These are phyloP conservation scores for Alternaria angustiovoidea DNA, from an alignment of 2,329 filamentous ascomycete genomes.

Conservation along the genomic window DNA sequence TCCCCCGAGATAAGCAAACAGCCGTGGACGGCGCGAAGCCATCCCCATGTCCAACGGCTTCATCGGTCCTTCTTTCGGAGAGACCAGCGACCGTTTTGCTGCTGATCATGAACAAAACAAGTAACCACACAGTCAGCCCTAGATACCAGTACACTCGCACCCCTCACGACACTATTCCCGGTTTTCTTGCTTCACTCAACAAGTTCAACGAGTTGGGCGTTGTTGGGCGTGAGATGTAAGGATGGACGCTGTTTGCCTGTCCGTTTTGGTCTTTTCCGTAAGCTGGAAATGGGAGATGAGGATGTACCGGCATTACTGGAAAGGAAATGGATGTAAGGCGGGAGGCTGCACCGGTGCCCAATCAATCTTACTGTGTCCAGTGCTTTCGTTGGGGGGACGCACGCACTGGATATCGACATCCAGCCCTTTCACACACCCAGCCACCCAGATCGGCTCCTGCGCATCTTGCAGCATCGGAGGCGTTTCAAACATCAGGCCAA, in stretches of 20 bases:
- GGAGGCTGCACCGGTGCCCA: not conserved
- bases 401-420: not conserved
- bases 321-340: not conserved
- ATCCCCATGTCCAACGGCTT: conserved; percentile 2
- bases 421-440: not conserved
- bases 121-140: conserved; percentile 5
- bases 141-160: not conserved
- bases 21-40: not conserved
- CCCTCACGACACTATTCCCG: not conserved
- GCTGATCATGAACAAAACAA: conserved; percentile 2
- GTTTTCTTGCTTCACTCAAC: not conserved
- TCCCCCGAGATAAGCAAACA: conserved; percentile 4
- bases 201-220: not conserved
- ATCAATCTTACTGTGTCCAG: not conserved
- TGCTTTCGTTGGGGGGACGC: not conserved
- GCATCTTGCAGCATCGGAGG: conserved; percentile 2
- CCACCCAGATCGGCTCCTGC: conserved; percentile 1
- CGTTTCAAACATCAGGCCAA: conserved; percentile 1
- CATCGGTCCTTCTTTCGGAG: conserved; percentile 2
- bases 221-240: not conserved
- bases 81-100: conserved; percentile 1
- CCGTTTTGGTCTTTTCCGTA: not conserved
- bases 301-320: not conserved
- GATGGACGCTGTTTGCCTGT: not conserved
- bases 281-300: conserved; percentile 4